Evolutionary conservation across 257 asterid genomes (phyloP).

Genomic region (Solanum dulcamara): DNA sequence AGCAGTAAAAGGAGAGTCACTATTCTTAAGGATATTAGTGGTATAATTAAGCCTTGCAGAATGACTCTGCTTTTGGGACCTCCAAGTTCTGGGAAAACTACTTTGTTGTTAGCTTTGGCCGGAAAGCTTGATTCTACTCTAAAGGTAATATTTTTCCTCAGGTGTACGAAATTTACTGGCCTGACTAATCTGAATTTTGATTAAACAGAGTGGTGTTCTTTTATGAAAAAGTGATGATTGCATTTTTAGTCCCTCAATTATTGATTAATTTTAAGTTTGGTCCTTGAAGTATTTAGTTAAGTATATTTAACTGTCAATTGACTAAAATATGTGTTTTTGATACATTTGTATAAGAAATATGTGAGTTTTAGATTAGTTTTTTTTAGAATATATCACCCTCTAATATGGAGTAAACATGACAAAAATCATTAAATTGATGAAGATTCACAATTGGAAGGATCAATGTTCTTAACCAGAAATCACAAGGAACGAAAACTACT

Average conservation of each 20-base stretch:
- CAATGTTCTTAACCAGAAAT: neutral
- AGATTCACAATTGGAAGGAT: neutral
- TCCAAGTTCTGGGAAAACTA: conserved; percentile 70
- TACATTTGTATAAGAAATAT: neutral
- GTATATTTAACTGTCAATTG: neutral
- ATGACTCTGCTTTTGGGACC: conserved; percentile 71
- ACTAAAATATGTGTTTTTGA: neutral
- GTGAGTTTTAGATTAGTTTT: neutral
- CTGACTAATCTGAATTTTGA: neutral
- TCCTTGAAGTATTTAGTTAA: neutral
- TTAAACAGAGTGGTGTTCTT: neutral
- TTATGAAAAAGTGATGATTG: neutral
- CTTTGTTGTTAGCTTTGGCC: conserved; percentile 53
- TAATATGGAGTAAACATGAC: neutral
- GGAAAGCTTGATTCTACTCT: conserved; percentile 51
- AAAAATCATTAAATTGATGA: neutral
- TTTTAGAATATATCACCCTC: neutral
- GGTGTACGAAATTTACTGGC: neutral
- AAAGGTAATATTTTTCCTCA: conserved; percentile 16
- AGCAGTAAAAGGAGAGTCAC: conserved; percentile 33
- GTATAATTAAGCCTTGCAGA: conserved; percentile 53
- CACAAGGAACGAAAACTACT: neutral
- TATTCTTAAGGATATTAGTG: conserved; percentile 49
- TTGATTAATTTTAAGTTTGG: neutral
- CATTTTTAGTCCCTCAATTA: neutral